These are phyloP conservation scores for Trichoderma afroharzianum DNA, from an alignment of 2,329 filamentous ascomycete genomes.

Conservation along the genomic window DNA sequence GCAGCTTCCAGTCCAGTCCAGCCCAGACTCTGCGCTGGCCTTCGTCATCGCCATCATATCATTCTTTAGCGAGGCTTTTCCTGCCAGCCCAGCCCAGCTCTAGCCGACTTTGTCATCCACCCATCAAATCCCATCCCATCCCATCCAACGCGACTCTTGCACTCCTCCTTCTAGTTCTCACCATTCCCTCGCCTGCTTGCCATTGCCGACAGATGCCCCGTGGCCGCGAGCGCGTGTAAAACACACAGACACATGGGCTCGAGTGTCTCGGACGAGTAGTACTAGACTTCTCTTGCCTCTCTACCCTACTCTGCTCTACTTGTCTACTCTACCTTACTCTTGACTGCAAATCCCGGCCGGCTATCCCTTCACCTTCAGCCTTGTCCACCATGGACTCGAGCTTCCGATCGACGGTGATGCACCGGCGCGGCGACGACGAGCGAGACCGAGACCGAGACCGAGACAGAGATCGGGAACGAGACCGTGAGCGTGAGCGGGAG, in stretches of 20 bases:
- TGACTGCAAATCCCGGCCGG: background rate
- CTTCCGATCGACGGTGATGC: conserved; percentile 50
- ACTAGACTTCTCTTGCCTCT: background rate
- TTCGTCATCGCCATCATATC: conserved; percentile 10
- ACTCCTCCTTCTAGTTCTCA: background rate
- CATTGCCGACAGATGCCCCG: background rate
- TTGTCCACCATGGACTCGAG: conserved; percentile 41
- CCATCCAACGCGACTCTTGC: background rate
- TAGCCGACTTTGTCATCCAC: conserved; percentile 1
- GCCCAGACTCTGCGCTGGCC: background rate
- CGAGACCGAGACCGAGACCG: conserved; percentile 34
- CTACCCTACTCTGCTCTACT: background rate
- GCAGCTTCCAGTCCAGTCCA: background rate
- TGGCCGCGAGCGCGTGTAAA: conserved; percentile 2
- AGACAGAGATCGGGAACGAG: conserved; percentile 27
- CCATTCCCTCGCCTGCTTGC: background rate
- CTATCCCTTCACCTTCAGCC: background rate
- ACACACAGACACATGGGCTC: conserved; percentile 8
- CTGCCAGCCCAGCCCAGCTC: conserved; percentile 14
- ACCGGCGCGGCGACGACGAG: conserved; percentile 40
- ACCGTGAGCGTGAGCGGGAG: background rate
- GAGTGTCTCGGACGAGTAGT: background rate
- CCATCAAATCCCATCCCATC: background rate
- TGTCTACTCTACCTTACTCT: background rate
- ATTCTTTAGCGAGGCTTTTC: conserved; percentile 17